These are phyloP conservation scores for Lactarius pseudohatsudake DNA, from an alignment of 768 basidiomycete genomes.

Conservation along the genomic window DNA sequence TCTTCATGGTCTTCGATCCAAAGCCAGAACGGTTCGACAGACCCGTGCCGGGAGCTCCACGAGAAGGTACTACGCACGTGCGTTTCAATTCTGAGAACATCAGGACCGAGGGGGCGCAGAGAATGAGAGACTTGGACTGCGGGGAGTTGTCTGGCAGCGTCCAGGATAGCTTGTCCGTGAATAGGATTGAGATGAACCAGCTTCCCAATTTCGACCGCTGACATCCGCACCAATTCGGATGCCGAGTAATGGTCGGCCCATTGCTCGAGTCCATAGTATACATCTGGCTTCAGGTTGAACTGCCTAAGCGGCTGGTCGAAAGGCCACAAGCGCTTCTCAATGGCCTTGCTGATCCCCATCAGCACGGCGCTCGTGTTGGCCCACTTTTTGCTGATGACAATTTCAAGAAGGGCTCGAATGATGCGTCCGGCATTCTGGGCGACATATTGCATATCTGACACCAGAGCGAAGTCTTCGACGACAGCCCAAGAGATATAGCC, in stretches of 20 bases:
- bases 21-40: slow-evolving; percentile 86
- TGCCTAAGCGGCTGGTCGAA: slow-evolving; percentile 90
- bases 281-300: slow-evolving; percentile 72
- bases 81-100: slow-evolving; percentile 76
- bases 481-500: slow-evolving; percentile 76
- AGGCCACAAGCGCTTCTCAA: slow-evolving; percentile 92
- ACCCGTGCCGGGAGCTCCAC: slow-evolving; percentile 81
- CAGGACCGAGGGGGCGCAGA: slow-evolving; percentile 79
- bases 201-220: slow-evolving; percentile 68
- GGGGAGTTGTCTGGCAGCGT: slow-evolving; percentile 86
- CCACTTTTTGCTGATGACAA: slow-evolving; percentile 91
- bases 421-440: slow-evolving; percentile 96
- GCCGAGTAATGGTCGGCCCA: slow-evolving; percentile 83
- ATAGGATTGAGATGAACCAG: slow-evolving; percentile 83
- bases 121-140: slow-evolving; percentile 60
- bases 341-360: slow-evolving; percentile 89
- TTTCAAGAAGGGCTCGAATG: slow-evolving; percentile 90
- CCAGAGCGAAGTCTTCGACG: slow-evolving; percentile 94
- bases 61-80: slow-evolving; percentile 65
- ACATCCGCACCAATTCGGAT: slow-evolving; percentile 65
- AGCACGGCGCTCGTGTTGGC: slow-evolving; percentile 77
- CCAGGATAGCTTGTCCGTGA: slow-evolving; percentile 76
- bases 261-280: slow-evolving; percentile 71
- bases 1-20: slow-evolving; percentile 91
- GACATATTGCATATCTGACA: slow-evolving; percentile 92